Evolutionary conservation across 2,329 filamentous ascomycete species (phyloP), one percentile per base, ranked within the genome.

Genomic region (Verticillium klebahnii): DNA sequence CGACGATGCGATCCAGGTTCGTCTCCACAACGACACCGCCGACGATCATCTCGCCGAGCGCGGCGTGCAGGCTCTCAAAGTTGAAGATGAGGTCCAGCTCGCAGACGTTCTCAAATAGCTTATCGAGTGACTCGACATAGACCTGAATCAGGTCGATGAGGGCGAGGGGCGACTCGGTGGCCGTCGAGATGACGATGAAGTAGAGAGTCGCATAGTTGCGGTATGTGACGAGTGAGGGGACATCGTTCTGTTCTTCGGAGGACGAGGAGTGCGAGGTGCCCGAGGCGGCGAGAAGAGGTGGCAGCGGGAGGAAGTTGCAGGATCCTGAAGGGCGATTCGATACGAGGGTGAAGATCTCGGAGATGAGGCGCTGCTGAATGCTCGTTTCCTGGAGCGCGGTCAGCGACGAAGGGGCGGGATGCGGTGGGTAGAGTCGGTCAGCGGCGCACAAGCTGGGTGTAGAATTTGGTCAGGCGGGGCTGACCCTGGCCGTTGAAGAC

Each of bases 401-500:
- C 59, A 58, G 32, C 36, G 31, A 15, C n/a, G 50, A 62, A 36
- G 37, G 31, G 23, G 31, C 11, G 11, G 9, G 50, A 25, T 5
- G 15, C 14, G 25, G n/a, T 32, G 54, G 25, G 54, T 25, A 25
- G 54, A 56, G 7, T 17, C 25, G 14, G 54, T 17, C 19, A 25
- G 29, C 25, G 9, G 39, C 78, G 64, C 77, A 96, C 94, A 68
- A 99, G 87, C 75, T 98, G 94, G 2, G 94, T 97, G 76, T 99
- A 99, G 82, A 99, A 99, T 72, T 98, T 98, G 70, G 94, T 98
- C 74, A 99, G 85, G 61, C 95, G 90, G 40, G 95, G 94, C 78
- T 99, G 94, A 66, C 95, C 95, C 70, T 94, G 92, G 80, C 97
- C 97, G 73, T 99, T 99, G 83, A 99, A 99, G 74, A 99, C 94